These are phyloP conservation scores for Tetraselmis striata DNA, from an alignment of 139 green algal species.

Conservation along the genomic window DNA sequence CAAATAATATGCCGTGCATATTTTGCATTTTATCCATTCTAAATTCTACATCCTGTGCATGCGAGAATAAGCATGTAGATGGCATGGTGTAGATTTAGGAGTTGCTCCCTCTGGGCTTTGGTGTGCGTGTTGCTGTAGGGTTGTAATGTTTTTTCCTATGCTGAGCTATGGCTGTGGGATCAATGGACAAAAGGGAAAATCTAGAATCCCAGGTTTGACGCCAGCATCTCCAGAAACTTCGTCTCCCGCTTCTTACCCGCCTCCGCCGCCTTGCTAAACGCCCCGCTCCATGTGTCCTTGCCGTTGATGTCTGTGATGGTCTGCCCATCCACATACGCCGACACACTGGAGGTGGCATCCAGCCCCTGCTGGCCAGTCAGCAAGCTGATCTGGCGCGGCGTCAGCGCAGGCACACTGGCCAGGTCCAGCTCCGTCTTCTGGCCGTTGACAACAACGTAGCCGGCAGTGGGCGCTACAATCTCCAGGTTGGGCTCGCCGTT, in stretches of 20 bases:
- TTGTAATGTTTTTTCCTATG: too few relatives aligned
- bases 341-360: background rate
- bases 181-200: too few relatives aligned
- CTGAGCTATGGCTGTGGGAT: too few relatives aligned
- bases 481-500: conserved; percentile 57
- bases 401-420: conserved; percentile 35
- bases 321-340: background rate
- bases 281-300: background rate
- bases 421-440: conserved; percentile 66
- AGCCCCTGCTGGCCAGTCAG: conserved; percentile 16
- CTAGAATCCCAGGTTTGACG: background rate
- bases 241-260: background rate
- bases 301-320: background rate
- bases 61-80: too few relatives aligned
- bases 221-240: background rate
- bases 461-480: conserved; percentile 53
- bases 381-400: conserved; percentile 34
- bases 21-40: too few relatives aligned
- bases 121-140: too few relatives aligned
- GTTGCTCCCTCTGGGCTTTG: too few relatives aligned
- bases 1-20: too few relatives aligned
- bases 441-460: conserved; percentile 70
- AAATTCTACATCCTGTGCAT: too few relatives aligned
- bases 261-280: background rate
- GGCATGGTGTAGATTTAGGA: too few relatives aligned